Evolutionary conservation across 2,329 filamentous ascomycete genomes (phyloP), one percentile per base, ranked within the genome.

Genomic region (Saccharata proteae): DNA sequence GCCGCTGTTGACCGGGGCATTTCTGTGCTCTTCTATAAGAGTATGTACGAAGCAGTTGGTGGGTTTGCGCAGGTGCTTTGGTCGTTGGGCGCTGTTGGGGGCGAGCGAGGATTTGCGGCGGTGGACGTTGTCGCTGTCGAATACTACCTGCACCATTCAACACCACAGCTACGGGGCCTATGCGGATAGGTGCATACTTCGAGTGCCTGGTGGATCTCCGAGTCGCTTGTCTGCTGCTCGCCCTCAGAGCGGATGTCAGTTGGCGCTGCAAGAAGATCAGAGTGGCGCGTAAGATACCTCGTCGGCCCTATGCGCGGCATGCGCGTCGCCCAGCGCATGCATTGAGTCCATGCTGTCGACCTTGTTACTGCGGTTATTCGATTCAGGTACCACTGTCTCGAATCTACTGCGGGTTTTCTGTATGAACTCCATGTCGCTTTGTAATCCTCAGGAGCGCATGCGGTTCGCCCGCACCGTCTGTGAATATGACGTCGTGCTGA

Each of bases 1-100:
- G 16, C 48, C 40, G 13, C 42, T 30, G 8, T 43, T 30, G 1
- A 9, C 51, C 55, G 26, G 58, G 49, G 26, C 32, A 29, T 35
- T 26, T n/a, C 29, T 29, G 31, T 60, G 57, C 32, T 57, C 58
- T 38, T 65, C 64, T 15, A 77, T 65, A 2, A 77, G 51, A 0
- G 65, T 62, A 43, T 78, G 74, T 3, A 77, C 71, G 38, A 75
- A 72, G 45, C 74, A 77, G 36, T 68, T 63, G 2, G 72, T 75
- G 18, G 51, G 48, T 16, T 40, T 55, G 42, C 39, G 50, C 23
- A 36, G 34, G 55, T 55, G 40, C 36, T 55, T 37, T 10, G 57
- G 48, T 15, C 54, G 52, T 17, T 51, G 48, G 19, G 61, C 45
- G 17, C 46, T 48, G 14, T 57, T 47, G 36, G 59, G 51, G 19